These are phyloP conservation scores for Neotropicomus parvogracilis DNA, from an alignment of 1,284 basidiomycete species.

Conservation along the genomic window DNA sequence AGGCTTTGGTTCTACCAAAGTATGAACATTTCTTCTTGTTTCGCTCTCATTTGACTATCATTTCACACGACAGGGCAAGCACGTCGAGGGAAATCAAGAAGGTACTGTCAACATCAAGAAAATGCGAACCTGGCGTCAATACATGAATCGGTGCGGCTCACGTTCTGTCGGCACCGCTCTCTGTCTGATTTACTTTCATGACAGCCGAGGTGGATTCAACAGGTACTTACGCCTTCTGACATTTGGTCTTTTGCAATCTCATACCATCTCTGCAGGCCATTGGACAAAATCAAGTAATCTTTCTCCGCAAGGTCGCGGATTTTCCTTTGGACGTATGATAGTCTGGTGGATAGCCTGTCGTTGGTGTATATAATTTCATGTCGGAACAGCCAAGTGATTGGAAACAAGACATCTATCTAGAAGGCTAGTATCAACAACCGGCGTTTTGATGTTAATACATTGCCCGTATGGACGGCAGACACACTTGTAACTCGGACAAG, in stretches of 20 bases:
- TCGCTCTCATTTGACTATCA: neutral
- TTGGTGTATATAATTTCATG: conserved; percentile 5
- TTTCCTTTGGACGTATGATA: conserved; percentile 13
- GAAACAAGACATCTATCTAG: conserved; percentile 24
- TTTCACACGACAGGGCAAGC: conserved; percentile 58
- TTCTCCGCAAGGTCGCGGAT: neutral
- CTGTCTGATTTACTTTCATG: conserved; percentile 13
- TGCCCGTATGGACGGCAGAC: conserved; percentile 17
- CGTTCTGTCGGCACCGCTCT: neutral
- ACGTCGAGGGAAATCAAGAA: conserved; percentile 78
- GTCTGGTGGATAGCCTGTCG: neutral
- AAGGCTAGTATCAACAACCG: conserved; percentile 27
- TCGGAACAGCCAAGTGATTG: conserved; percentile 9
- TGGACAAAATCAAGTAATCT: conserved; percentile 65
- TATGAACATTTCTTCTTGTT: conserved; percentile 33
- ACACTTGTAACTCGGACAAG: conserved; percentile 15
- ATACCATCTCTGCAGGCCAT: conserved; percentile 42
- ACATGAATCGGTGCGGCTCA: conserved; percentile 78
- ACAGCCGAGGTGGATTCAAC: conserved; percentile 89
- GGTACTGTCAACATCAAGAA: conserved; percentile 79
- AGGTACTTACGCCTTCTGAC: conserved; percentile 44
- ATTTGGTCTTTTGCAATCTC: conserved; percentile 12
- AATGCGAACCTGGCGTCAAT: conserved; percentile 91
- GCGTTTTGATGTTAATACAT: conserved; percentile 28
- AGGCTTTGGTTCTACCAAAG: conserved; percentile 90